Conservation (phyloP, 257 asterid species). For the Lithospermum erythrorhizon region DNA sequence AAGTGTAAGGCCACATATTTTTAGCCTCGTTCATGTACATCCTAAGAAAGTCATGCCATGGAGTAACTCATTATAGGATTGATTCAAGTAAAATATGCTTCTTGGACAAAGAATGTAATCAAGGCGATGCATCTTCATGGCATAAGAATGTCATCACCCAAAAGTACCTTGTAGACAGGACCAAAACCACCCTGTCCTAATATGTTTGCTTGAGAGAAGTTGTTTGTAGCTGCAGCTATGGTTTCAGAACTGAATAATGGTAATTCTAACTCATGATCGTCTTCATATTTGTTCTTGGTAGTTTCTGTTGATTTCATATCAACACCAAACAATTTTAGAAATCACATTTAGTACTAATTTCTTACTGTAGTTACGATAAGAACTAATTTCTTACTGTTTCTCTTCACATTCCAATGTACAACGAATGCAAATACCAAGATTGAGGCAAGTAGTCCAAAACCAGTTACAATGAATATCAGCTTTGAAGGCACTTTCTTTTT, state of each 20-base stretch:
- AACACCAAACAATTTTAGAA: neutral
- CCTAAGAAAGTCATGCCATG: no score
- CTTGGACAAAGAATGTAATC: no score
- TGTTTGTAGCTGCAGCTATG: conserved; percentile 17
- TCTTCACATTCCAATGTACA: neutral
- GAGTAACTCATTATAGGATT: no score
- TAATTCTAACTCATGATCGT: conserved; percentile 11
- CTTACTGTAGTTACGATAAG: neutral
- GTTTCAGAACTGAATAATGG: conserved; percentile 17
- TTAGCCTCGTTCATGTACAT: no score
- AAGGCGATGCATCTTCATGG: no score
- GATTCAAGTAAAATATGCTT: no score
- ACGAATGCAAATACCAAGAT: conserved; percentile 1
- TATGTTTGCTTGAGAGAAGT: conserved; percentile 16
- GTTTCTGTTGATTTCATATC: neutral
- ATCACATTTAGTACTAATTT: neutral
- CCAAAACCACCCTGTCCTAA: conserved; percentile 26
- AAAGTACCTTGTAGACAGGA: conserved; percentile 26
- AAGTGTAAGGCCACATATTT: no score
- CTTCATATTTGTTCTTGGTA: conserved; percentile 1
- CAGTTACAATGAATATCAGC: neutral
- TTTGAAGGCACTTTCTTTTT: neutral
- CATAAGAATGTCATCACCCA: no score
- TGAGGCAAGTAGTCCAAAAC: neutral
- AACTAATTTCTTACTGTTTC: conserved; percentile 4